Percentiles rank a stretch among this genome's conserved stretches.
phyloP scores from a whole-genome alignment of 2,329 filamentous ascomycete species.

The Grosmannia penicillata region DNA sequence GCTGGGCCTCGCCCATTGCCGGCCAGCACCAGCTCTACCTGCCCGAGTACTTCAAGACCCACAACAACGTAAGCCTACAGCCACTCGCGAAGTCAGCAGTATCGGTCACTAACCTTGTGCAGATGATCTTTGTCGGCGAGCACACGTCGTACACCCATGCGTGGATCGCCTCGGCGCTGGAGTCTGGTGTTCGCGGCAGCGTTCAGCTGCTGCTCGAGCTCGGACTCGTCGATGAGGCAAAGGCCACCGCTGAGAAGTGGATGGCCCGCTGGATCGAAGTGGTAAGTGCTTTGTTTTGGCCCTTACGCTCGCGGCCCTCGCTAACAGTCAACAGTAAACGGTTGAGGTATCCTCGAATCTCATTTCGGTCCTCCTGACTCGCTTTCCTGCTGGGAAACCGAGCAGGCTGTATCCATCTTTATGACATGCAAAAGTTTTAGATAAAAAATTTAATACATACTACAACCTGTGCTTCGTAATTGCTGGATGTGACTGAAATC shows the following conservation, averaged over 20 bases:
- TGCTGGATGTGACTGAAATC: no score
- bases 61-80: conserved; percentile 33
- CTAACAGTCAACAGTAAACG: no score
- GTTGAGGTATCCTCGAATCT: no score
- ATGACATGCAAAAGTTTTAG: no score
- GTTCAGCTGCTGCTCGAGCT: conserved; percentile 49
- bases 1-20: conserved; percentile 44
- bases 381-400: no score
- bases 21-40: conserved; percentile 57
- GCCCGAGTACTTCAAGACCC: conserved; percentile 58
- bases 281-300: no score
- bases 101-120: neutral
- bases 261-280: conserved; percentile 53
- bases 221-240: conserved; percentile 56
- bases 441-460: no score
- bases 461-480: no score
- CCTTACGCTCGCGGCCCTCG: no score
- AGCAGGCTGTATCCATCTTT: no score
- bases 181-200: conserved; percentile 50
- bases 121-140: conserved; percentile 55
- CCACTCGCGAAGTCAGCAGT: neutral
- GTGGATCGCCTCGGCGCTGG: conserved; percentile 53
- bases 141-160: conserved; percentile 59
- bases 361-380: no score
- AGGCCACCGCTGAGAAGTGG: conserved; percentile 47